Evolutionary conservation across 306 rosid genomes (phyloP).

Genomic region (Abrus pulchellus): DNA sequence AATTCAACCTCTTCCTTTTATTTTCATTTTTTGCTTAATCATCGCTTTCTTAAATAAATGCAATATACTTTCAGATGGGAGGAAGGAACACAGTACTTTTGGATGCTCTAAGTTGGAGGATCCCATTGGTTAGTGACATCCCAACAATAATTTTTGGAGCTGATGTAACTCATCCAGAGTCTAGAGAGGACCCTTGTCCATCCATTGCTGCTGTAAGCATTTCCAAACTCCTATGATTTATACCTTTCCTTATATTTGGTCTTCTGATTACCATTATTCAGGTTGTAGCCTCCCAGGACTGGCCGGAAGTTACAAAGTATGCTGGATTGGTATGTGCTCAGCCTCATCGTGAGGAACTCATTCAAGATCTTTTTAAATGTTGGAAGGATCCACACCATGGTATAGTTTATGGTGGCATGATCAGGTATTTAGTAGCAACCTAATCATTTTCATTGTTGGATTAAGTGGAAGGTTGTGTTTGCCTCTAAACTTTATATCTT

Average conservation of each 20-base stretch:
- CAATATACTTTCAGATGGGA: slow-evolving; percentile 62
- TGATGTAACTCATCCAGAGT: slow-evolving; percentile 83
- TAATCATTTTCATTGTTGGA: neutral
- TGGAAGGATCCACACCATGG: slow-evolving; percentile 84
- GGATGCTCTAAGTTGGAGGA: slow-evolving; percentile 76
- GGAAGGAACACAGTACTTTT: slow-evolving; percentile 85
- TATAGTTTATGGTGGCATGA: slow-evolving; percentile 82
- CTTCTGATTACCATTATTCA: slow-evolving; percentile 48
- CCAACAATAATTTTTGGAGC: slow-evolving; percentile 89
- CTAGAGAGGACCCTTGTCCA: slow-evolving; percentile 75
- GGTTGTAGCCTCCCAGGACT: slow-evolving; percentile 93
- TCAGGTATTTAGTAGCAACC: slow-evolving; percentile 60
- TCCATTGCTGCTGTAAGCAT: slow-evolving; percentile 80
- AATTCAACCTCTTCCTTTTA: neutral
- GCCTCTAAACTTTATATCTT: neutral
- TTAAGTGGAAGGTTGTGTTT: slow-evolving; percentile 15
- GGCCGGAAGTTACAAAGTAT: slow-evolving; percentile 89
- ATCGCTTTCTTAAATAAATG: slow-evolving; percentile 32
- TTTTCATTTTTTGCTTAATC: neutral
- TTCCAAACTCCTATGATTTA: slow-evolving; percentile 25
- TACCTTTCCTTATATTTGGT: slow-evolving; percentile 20
- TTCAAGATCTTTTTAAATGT: slow-evolving; percentile 79
- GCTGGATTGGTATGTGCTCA: slow-evolving; percentile 87
- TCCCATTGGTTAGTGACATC: slow-evolving; percentile 82
- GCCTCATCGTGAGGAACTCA: slow-evolving; percentile 80